phyloP scores from a whole-genome alignment of 2,329 filamentous ascomycete genomes.

The Pseudopyrenochaeta lycopersici region DNA sequence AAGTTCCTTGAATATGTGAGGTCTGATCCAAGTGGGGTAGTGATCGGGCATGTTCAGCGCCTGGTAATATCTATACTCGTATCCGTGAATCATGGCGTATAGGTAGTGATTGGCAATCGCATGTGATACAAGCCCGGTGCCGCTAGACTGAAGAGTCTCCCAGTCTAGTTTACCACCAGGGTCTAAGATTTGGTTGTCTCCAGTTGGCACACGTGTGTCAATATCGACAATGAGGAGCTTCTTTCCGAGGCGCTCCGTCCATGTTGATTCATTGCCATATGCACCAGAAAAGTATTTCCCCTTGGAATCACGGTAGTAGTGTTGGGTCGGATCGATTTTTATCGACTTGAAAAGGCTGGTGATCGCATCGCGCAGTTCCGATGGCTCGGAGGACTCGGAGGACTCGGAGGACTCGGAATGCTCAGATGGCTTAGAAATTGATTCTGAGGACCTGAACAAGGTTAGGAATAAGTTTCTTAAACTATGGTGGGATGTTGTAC shows the following conservation, averaged over 20 bases:
- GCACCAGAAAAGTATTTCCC: constrained; percentile 1
- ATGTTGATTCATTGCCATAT: constrained; percentile 7
- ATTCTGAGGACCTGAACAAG: not conserved
- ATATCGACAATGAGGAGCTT: constrained; percentile 33
- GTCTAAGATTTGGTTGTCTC: constrained; percentile 21
- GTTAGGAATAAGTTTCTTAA: not conserved
- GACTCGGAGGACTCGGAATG: too few species aligned
- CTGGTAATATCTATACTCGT: constrained; percentile 55
- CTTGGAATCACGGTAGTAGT: not conserved
- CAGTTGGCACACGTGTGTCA: constrained; percentile 25
- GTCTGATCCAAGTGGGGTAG: constrained; percentile 53
- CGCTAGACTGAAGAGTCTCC: constrained; percentile 18
- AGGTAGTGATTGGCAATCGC: constrained; percentile 42
- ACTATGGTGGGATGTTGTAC: not conserved
- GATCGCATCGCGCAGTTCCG: constrained; percentile 2
- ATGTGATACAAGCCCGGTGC: constrained; percentile 17
- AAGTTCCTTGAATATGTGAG: constrained; percentile 48
- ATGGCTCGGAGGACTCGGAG: too few species aligned
- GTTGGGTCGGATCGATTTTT: not conserved
- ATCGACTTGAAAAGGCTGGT: not conserved
- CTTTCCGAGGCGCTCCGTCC: constrained; percentile 26
- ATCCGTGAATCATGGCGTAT: constrained; percentile 53
- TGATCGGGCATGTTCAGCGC: constrained; percentile 45
- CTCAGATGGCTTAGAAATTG: not conserved
- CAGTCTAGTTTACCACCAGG: constrained; percentile 22